A percentile compares a stretch with the other conserved stretches of the same genome.
Evolutionary conservation across 495 filamentous ascomycete genomes (phyloP).

Genomic region (Diplogelasinospora grovesii): DNA sequence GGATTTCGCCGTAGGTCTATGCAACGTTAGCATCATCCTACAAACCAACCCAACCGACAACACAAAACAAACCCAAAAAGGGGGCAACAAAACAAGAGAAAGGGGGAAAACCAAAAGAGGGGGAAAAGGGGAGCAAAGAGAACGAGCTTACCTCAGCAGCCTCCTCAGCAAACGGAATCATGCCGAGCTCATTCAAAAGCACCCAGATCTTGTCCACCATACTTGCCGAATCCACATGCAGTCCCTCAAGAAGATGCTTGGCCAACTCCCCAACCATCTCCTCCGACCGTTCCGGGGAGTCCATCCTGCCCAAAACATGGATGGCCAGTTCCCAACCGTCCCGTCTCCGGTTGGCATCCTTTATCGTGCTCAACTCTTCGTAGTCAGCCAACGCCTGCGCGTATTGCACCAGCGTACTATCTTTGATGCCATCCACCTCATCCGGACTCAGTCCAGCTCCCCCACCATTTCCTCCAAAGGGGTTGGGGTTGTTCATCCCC

Average conservation of each 20-base stretch:
- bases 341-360: conserved; percentile 31
- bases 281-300: conserved; percentile 56
- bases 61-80: conserved; percentile 29
- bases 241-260: conserved; percentile 51
- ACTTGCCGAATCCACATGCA: conserved; percentile 56
- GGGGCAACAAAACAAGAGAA: too few species aligned
- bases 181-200: conserved; percentile 60
- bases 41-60: not conserved
- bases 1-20: conserved; percentile 70
- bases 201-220: conserved; percentile 70
- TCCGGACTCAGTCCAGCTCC: too few species aligned
- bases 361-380: conserved; percentile 27
- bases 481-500: conserved; percentile 37
- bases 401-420: conserved; percentile 68
- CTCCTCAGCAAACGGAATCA: conserved; percentile 62
- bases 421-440: conserved; percentile 50
- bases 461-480: too few species aligned
- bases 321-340: conserved; percentile 86
- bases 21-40: conserved; percentile 21
- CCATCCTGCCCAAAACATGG: conserved; percentile 65
- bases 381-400: conserved; percentile 50
- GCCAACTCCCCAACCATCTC: conserved; percentile 52
- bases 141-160: conserved; percentile 79
- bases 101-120: too few species aligned
- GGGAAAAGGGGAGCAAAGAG: too few species aligned